Percentiles rank a stretch among this genome's conserved stretches.
Evolutionary conservation across 73 alveolate species (phyloP).

Genomic region (Paramecium pentaurelia): DNA sequence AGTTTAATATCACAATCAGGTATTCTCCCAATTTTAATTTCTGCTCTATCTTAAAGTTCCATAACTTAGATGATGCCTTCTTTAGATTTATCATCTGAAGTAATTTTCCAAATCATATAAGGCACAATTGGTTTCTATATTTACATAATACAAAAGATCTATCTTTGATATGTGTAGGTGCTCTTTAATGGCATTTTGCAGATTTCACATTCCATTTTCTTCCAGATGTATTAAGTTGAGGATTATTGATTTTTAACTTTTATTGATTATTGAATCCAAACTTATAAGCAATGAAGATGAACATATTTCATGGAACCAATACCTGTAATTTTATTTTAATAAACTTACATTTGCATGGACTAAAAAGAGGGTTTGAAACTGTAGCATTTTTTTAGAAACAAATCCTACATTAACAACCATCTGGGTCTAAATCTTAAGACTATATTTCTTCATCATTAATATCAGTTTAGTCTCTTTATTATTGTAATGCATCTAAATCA

Average conservation of each 20-base stretch:
- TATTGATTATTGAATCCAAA: conserved; percentile 68
- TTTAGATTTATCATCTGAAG: conserved; percentile 39
- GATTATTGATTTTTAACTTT: conserved; percentile 45
- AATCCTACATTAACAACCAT: background rate
- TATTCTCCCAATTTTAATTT: conserved; percentile 78
- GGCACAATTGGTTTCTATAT: conserved; percentile 46
- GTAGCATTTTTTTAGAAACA: background rate
- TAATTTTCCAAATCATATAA: conserved; percentile 50
- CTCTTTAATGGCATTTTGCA: conserved; percentile 67
- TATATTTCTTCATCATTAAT: background rate
- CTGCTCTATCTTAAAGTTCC: conserved; percentile 10
- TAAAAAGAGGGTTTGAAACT: background rate
- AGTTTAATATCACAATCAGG: conserved; percentile 82
- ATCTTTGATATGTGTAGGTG: conserved; percentile 44
- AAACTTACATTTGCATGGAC: conserved; percentile 45
- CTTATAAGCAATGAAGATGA: conserved; percentile 66
- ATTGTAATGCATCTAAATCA: background rate
- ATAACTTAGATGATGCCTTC: conserved; percentile 43
- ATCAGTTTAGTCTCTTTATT: background rate
- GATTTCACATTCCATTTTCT: conserved; percentile 73
- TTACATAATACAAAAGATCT: conserved; percentile 24
- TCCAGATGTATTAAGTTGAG: conserved; percentile 67
- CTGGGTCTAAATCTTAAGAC: background rate
- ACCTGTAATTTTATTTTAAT: background rate
- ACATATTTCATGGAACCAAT: conserved; percentile 72